Evolutionary conservation across 257 asterid genomes (phyloP).

Genomic region (Przewalskia tangutica): DNA sequence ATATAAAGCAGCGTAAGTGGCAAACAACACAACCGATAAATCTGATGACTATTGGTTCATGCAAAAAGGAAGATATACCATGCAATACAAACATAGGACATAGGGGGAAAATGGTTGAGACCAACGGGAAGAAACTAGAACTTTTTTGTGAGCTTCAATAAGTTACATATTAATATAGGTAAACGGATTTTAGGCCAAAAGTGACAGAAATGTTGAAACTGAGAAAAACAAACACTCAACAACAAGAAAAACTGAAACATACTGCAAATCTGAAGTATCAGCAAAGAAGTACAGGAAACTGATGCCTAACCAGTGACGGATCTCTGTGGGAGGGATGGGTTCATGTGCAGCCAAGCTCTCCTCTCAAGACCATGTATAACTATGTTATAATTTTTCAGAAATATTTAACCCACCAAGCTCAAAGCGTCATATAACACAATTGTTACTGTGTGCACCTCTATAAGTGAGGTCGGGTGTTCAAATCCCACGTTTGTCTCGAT

Average conservation of each 20-base stretch:
- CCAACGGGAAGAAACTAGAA: background rate
- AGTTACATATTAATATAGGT: background rate
- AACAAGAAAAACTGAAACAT: background rate
- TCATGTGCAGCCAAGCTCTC: background rate
- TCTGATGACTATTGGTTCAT: background rate
- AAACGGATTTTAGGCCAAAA: background rate
- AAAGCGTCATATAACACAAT: background rate
- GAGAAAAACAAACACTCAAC: background rate
- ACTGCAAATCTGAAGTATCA: background rate
- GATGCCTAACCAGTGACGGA: background rate
- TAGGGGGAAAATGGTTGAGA: background rate
- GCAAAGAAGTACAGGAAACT: background rate
- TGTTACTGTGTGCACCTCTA: background rate
- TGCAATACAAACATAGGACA: background rate
- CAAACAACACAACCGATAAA: background rate
- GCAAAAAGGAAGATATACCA: background rate
- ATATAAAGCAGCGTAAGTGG: conserved; percentile 3
- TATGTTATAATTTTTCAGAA: background rate
- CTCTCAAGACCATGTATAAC: background rate
- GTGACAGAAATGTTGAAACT: background rate
- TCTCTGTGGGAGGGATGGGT: background rate
- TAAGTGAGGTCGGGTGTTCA: background rate
- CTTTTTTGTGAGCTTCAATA: background rate
- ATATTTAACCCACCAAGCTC: background rate
- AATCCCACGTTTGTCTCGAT: background rate